A percentile compares a stretch with the other conserved stretches of the same genome.
These are phyloP conservation scores for Sphaerulina vaccinii DNA, from an alignment of 2,329 filamentous ascomycete species.

Conservation along the genomic window DNA sequence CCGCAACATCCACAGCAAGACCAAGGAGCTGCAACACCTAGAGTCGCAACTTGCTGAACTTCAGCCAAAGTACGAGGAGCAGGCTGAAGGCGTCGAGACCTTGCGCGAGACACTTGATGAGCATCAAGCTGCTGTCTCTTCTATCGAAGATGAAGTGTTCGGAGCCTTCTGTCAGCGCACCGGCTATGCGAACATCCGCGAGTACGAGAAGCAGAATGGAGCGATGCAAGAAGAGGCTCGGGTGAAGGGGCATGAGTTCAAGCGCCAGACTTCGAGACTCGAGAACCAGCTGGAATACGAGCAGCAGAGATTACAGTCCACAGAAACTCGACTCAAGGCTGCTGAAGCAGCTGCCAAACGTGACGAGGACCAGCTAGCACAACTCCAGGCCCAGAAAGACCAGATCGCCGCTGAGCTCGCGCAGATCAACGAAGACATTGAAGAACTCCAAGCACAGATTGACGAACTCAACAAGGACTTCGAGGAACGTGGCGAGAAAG, in stretches of 20 bases:
- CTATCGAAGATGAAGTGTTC: slow-evolving; percentile 87
- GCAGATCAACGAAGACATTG: slow-evolving; percentile 71
- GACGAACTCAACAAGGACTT: slow-evolving; percentile 67
- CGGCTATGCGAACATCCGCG: slow-evolving; percentile 84
- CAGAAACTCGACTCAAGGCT: slow-evolving; percentile 65
- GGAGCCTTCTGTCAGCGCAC: slow-evolving; percentile 79
- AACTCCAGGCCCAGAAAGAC: slow-evolving; percentile 70
- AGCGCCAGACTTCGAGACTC: slow-evolving; percentile 67
- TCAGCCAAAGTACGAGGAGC: slow-evolving; percentile 73
- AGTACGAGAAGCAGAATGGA: slow-evolving; percentile 91
- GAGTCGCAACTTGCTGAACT: slow-evolving; percentile 72
- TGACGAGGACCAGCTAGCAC: slow-evolving; percentile 66
- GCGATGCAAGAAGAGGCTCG: slow-evolving; percentile 86
- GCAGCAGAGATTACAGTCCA: slow-evolving; percentile 69
- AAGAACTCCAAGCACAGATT: slow-evolving; percentile 69
- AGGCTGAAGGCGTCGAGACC: slow-evolving; percentile 65
- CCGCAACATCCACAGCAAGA: slow-evolving; percentile 80
- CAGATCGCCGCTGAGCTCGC: slow-evolving; percentile 72
- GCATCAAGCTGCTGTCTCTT: slow-evolving; percentile 65
- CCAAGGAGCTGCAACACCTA: slow-evolving; percentile 73
- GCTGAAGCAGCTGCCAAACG: slow-evolving; percentile 66
- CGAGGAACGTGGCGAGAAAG: slow-evolving; percentile 67
- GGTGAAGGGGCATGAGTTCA: slow-evolving; percentile 83
- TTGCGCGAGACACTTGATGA: slow-evolving; percentile 57
- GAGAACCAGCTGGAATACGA: slow-evolving; percentile 62